These are phyloP conservation scores for Candida ovalis DNA, from an alignment of 805 yeast genomes.

Conservation along the genomic window DNA sequence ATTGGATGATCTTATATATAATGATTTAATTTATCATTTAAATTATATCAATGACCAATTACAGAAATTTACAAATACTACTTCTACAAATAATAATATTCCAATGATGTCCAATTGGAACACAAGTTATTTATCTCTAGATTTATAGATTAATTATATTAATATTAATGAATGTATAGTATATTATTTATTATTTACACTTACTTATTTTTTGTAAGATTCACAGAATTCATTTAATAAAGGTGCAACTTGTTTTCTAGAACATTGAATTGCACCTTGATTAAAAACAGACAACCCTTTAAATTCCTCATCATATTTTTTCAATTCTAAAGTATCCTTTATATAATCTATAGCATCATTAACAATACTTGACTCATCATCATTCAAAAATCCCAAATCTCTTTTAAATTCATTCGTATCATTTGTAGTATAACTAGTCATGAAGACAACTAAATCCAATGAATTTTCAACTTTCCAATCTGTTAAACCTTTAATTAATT, in stretches of 20 bases:
- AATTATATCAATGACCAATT: constrained; percentile 26
- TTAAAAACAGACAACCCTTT: constrained; percentile 33
- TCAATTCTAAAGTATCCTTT: constrained; percentile 23
- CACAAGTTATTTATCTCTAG: constrained; percentile 24
- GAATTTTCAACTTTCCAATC: constrained; percentile 27
- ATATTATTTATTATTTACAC: not conserved
- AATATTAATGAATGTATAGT: not conserved
- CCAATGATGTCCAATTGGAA: constrained; percentile 27
- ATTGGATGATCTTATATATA: constrained; percentile 37
- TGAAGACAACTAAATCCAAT: constrained; percentile 40
- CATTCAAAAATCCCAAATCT: constrained; percentile 35
- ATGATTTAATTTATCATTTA: constrained; percentile 29
- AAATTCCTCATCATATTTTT: constrained; percentile 3
- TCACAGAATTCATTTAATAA: constrained; percentile 24
- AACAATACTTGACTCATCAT: constrained; percentile 1
- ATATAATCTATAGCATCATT: not conserved
- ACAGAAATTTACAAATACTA: constrained; percentile 28
- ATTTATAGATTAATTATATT: constrained; percentile 9
- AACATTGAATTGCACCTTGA: constrained; percentile 51
- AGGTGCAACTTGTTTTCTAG: constrained; percentile 88
- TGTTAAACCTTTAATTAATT: constrained; percentile 17
- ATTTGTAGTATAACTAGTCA: constrained; percentile 42
- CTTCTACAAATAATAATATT: not conserved
- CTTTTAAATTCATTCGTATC: constrained; percentile 34
- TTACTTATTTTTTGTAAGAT: not conserved